Evolutionary conservation across 2,329 filamentous ascomycete genomes (phyloP).

Genomic region (Fusarium equiseti): DNA sequence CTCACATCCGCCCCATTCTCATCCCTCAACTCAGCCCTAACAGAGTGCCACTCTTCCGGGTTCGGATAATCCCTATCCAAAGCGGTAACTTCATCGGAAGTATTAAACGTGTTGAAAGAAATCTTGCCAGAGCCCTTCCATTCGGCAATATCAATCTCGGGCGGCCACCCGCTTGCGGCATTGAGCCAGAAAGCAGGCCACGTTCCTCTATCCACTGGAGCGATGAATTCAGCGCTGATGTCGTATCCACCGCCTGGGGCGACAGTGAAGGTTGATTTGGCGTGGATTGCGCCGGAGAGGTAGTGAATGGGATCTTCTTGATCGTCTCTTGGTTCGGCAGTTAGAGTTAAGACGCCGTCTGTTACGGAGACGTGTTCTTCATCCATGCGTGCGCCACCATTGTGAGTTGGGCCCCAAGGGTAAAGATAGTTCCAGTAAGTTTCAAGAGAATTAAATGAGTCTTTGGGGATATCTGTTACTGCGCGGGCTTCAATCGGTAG

Average conservation of each 20-base stretch:
- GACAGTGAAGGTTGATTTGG: constrained; percentile 35
- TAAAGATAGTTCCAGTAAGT: constrained; percentile 40
- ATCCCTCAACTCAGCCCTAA: constrained; percentile 35
- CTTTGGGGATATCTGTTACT: constrained; percentile 25
- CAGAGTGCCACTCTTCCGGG: constrained; percentile 33
- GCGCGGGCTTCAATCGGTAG: constrained; percentile 24
- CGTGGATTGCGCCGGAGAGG: constrained; percentile 34
- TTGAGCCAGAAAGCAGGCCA: constrained; percentile 42
- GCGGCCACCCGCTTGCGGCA: constrained; percentile 33
- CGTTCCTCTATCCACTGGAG: constrained; percentile 20
- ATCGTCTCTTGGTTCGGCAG: constrained; percentile 27
- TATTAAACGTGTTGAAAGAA: constrained; percentile 40
- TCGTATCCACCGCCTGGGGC: constrained; percentile 28
- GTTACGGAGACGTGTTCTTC: constrained; percentile 30
- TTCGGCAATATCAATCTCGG: constrained; percentile 38
- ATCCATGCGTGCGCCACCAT: constrained; percentile 36
- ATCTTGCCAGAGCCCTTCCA: constrained; percentile 39
- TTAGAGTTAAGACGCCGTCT: constrained; percentile 29
- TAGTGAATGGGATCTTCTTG: constrained; percentile 34
- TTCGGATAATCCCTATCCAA: constrained; percentile 29
- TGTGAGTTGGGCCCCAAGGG: constrained; percentile 32
- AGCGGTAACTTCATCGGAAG: constrained; percentile 24
- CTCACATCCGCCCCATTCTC: constrained; percentile 35
- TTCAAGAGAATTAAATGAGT: constrained; percentile 29
- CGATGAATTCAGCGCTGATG: constrained; percentile 33